Percentiles rank a stretch among this genome's conserved stretches.
phyloP scores from a whole-genome alignment of 2,329 filamentous ascomycete species.

The Tothia fuscella region DNA sequence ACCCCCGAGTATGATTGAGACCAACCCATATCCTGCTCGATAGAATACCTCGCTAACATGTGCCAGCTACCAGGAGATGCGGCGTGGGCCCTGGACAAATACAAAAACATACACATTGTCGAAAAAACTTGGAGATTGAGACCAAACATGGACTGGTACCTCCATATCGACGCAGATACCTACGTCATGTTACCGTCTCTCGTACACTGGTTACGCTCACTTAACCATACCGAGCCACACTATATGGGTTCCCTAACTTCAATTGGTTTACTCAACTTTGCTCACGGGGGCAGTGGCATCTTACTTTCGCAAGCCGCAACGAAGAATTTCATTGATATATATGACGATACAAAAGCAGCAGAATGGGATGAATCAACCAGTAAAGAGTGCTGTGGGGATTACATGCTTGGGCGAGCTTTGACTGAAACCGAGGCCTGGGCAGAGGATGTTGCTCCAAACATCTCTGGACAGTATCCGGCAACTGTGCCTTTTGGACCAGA shows the following conservation, averaged over 20 bases:
- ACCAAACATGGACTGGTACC: constrained; percentile 8
- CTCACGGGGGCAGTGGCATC: constrained; percentile 10
- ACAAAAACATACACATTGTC: constrained; percentile 9
- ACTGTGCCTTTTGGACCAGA: constrained; percentile 6
- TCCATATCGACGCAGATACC: constrained; percentile 8
- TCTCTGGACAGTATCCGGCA: constrained; percentile 4
- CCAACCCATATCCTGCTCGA: too few species aligned
- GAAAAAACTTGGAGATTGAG: not conserved
- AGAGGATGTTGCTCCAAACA: constrained; percentile 2
- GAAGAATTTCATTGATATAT: not conserved
- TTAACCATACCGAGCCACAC: not conserved
- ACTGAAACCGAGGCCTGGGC: not conserved
- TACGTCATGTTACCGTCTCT: constrained; percentile 6
- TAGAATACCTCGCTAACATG: too few species aligned
- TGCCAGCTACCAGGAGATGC: constrained; percentile 6
- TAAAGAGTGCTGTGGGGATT: constrained; percentile 8
- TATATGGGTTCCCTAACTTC: constrained; percentile 4
- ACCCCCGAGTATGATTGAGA: too few species aligned
- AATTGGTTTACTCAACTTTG: not conserved
- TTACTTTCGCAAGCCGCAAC: not conserved
- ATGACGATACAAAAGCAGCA: not conserved
- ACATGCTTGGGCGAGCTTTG: constrained; percentile 1
- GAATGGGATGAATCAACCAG: not conserved
- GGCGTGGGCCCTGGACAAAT: constrained; percentile 9
- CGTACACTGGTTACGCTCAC: not conserved